phyloP scores from a whole-genome alignment of 352 stramenopile species.

The Plasmopara muralis region DNA sequence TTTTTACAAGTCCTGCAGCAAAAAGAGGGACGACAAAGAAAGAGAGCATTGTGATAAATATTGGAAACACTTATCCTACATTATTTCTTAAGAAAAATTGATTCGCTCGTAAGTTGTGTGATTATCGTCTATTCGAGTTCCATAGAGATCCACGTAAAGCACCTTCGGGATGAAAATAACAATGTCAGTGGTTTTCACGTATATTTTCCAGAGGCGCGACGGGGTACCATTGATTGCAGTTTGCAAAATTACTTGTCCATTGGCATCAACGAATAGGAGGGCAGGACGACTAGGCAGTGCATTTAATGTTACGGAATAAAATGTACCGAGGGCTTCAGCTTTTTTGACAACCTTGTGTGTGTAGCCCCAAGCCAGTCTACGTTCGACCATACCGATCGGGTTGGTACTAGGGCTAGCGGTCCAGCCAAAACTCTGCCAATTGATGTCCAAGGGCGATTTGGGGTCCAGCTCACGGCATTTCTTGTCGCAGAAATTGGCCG shows the following conservation, averaged over 20 bases:
- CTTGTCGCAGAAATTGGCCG: conserved; percentile 55
- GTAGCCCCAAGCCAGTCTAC: conserved; percentile 65
- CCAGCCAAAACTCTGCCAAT: conserved; percentile 80
- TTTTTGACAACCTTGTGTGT: conserved; percentile 35
- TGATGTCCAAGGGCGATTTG: conserved; percentile 71
- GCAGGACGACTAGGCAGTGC: conserved; percentile 47
- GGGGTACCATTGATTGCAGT: conserved; percentile 34
- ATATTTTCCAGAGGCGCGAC: conserved; percentile 70
- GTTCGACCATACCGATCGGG: conserved; percentile 55
- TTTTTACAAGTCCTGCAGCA: too few species aligned
- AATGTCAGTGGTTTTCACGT: conserved; percentile 51
- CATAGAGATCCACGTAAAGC: conserved; percentile 71
- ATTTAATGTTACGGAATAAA: conserved; percentile 60
- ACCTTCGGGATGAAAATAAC: conserved; percentile 67
- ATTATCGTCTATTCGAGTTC: conserved; percentile 39
- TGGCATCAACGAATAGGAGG: conserved; percentile 52
- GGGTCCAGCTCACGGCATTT: conserved; percentile 40
- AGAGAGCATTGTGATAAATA: too few species aligned
- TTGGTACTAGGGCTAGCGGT: conserved; percentile 60
- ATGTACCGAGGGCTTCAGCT: conserved; percentile 27
- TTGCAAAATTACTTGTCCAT: conserved; percentile 48
- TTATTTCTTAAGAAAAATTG: conserved; percentile 15
- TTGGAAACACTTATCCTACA: too few species aligned
- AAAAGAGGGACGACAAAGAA: too few species aligned
- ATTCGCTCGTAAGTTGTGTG: conserved; percentile 64